Evolutionary conservation across 2,329 filamentous ascomycete genomes (phyloP), one percentile per base, ranked within the genome.

Genomic region (Neoscytalidium dimidiatum): DNA sequence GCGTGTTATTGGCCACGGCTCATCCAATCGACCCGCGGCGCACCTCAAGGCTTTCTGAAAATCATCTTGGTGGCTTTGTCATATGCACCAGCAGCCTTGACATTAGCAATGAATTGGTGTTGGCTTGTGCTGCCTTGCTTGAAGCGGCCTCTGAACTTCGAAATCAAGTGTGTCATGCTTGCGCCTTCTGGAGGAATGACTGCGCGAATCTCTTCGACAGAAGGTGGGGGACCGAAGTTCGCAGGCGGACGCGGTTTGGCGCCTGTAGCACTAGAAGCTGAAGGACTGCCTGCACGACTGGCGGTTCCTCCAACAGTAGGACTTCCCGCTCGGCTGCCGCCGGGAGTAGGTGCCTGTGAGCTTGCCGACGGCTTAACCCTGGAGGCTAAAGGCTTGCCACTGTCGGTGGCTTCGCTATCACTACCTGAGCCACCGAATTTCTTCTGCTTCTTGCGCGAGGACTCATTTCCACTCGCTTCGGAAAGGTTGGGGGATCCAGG

Each of bases 401-500:
- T 70, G 46, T 52, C 52, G 4, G 51, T 58, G 11, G 62, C 52
- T 29, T 57, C 62, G 23, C 52, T 63, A 29, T 64, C 26, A 6
- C 21, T 23, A 44, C 44, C 52, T 43, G 13, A 21, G 41, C 69
- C 69, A 62, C 72, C 73, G 48, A 74, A 74, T 71, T 80, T 79
- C 71, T 81, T 82, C 38, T 77, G 75, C 81, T 92, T 92, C 79
- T 95, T 93, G 69, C 90, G 90, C 26, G 89, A 87, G 0, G 92
- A 94, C 75, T 98, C 94, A 70, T 94, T 96, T 62, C 92, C 94
- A 75, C 92, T 96, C 9, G 92, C 92, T 75, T 98, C 94, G 1
- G 93, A 97, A 33, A 91, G 84, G 68, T 94, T 90, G 3, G 94
- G 92, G 17, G 93, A 97, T 19, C 93, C 92, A 33, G 92, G 86